A percentile compares a stretch with the other conserved stretches of the same genome.
phyloP scores from a whole-genome alignment of 257 asterid species.

The Lycium barbarum region DNA sequence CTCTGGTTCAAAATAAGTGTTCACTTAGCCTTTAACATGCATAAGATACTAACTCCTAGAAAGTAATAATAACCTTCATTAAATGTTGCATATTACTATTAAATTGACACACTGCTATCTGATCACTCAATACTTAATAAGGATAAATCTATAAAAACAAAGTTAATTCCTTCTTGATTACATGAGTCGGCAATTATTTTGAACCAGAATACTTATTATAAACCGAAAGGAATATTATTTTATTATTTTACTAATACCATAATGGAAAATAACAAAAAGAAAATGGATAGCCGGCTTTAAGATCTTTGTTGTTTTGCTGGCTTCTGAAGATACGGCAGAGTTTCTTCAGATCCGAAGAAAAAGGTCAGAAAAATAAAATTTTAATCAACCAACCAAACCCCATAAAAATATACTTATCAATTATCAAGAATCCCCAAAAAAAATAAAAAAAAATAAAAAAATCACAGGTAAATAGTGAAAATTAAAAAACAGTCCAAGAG shows the following conservation, averaged over 20 bases:
- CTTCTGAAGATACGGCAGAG: constrained; percentile 61
- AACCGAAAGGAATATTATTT: no score
- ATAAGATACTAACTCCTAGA: no score
- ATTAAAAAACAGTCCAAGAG: neutral
- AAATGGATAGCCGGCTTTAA: constrained; percentile 51
- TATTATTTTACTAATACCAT: constrained; percentile 26
- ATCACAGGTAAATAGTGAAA: neutral
- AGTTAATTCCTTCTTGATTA: no score
- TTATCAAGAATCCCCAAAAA: neutral
- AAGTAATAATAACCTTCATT: no score
- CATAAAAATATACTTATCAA: neutral
- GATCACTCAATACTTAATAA: no score
- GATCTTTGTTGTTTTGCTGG: constrained; percentile 72
- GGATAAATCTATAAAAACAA: no score
- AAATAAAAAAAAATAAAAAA: neutral
- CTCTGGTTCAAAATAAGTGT: no score
- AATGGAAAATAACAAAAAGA: neutral
- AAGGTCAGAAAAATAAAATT: constrained; percentile 49
- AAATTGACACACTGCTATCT: no score
- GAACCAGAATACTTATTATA: no score
- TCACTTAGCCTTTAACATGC: no score
- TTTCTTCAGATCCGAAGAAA: constrained; percentile 91
- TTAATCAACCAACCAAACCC: constrained; percentile 27
- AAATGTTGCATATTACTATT: no score
- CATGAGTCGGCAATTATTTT: no score